Evolutionary conservation across 2,329 filamentous ascomycete genomes (phyloP), one percentile per base, ranked within the genome.

Genomic region (Fusarium devonianum): DNA sequence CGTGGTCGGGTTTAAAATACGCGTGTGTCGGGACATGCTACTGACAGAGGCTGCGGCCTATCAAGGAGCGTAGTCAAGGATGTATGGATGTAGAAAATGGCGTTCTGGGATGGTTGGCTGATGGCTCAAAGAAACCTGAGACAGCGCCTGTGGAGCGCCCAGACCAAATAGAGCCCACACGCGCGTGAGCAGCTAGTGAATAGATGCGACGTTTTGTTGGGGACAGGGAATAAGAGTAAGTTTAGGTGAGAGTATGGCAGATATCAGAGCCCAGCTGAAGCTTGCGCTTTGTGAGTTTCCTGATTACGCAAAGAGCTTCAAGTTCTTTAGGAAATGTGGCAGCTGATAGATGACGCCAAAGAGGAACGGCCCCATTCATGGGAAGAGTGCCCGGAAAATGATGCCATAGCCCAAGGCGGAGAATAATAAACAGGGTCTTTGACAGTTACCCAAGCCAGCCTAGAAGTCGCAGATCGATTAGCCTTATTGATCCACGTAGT

Each of bases 391-490:
- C n/a, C 12, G 7, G n/a, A n/a, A n/a, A 23, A 23, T 23, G 21
- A 26, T 7, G 23, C 23, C 23, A 26, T 26, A 12, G 23, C 23
- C 23, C 23, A 8, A 26, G 23, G n/a, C 23, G 23, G 23, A 7
- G 23, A 26, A 26, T 26, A 26, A 26, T 26, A 26, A 26, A 12
- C 23, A 26, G 23, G 23, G 23, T 25, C 23, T 8, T 25, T 25
- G 23, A 12, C 10, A 32, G 18, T 12, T 33, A 52, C 37, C 49
- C 25, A 23, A 41, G 22, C 19, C n/a, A n/a, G n/a, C n/a, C n/a
- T n/a, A n/a, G 47, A 56, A 35, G 49, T 33, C 37, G 35, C 39
- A 58, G 55, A 47, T 59, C 55, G 33, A 59, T 59, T 29, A 38
- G 56, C 22, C 32, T 44, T 38, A 14, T 48, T 60, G 40, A 49